Conservation (phyloP, 345 rosid species). For the Laguncularia racemosa region DNA sequence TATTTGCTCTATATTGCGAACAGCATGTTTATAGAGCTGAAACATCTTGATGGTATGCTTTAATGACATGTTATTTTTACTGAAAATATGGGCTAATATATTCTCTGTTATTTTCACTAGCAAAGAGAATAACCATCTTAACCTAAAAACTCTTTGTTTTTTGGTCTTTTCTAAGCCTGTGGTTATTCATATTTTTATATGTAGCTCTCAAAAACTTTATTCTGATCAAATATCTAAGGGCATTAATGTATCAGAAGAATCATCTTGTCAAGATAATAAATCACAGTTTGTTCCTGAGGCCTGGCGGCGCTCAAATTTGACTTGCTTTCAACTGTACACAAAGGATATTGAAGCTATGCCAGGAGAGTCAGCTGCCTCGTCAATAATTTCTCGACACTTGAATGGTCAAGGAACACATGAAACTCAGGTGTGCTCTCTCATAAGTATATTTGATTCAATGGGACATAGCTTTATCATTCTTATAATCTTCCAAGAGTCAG, state of each 20-base stretch:
- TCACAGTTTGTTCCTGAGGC: slow-evolving; percentile 75
- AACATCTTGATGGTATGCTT: slow-evolving; percentile 50
- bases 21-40: slow-evolving; percentile 56
- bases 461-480: slow-evolving; percentile 1
- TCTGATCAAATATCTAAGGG: slow-evolving; percentile 34
- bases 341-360: slow-evolving; percentile 79
- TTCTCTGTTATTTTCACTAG: neutral
- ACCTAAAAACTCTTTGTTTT: no score
- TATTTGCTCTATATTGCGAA: slow-evolving; percentile 69
- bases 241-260: slow-evolving; percentile 50
- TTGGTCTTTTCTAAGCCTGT: neutral
- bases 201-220: slow-evolving; percentile 7
- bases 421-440: slow-evolving; percentile 39
- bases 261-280: slow-evolving; percentile 56
- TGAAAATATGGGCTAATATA: neutral
- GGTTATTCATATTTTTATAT: slow-evolving; percentile 1
- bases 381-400: slow-evolving; percentile 59
- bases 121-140: neutral
- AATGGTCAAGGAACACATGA: slow-evolving; percentile 44
- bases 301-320: slow-evolving; percentile 79
- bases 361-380: slow-evolving; percentile 75
- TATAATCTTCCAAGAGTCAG: slow-evolving; percentile 16
- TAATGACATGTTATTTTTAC: neutral
- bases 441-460: neutral
- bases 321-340: slow-evolving; percentile 61